Evolutionary conservation across 305 asterid species (phyloP).

Genomic region (Fraxinus baroniana): DNA sequence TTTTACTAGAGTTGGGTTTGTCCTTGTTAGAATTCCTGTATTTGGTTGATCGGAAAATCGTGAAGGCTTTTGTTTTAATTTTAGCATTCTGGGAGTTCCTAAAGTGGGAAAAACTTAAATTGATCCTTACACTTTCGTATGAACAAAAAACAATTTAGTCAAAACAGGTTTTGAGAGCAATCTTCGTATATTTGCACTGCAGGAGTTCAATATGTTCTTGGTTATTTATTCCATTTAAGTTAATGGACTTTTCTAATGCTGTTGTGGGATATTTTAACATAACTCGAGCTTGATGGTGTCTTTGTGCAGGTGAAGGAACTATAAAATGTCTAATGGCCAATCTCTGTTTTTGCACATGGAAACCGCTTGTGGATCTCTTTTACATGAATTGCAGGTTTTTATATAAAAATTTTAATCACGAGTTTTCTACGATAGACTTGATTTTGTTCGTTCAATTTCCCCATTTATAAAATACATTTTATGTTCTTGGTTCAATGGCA

Average conservation of each 20-base stretch:
- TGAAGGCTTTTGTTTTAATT: neutral
- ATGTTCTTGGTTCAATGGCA: constrained; percentile 3
- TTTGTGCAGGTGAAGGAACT: constrained; percentile 31
- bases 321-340: constrained; percentile 12
- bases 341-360: constrained; percentile 38
- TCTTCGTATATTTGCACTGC: neutral
- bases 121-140: neutral
- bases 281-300: constrained; percentile 1
- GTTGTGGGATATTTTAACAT: neutral
- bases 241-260: neutral
- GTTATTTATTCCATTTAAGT: neutral
- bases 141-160: neutral
- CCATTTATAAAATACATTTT: neutral
- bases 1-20: neutral
- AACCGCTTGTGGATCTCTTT: constrained; percentile 41
- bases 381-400: constrained; percentile 47
- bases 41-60: neutral
- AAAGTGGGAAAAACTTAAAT: neutral
- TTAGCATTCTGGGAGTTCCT: neutral
- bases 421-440: neutral
- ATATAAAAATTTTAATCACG: neutral
- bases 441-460: neutral
- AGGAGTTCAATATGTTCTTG: neutral
- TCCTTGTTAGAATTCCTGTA: neutral
- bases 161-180: neutral